phyloP scores from a whole-genome alignment of 1,284 basidiomycete genomes.

The Ganoderma multipileum region DNA sequence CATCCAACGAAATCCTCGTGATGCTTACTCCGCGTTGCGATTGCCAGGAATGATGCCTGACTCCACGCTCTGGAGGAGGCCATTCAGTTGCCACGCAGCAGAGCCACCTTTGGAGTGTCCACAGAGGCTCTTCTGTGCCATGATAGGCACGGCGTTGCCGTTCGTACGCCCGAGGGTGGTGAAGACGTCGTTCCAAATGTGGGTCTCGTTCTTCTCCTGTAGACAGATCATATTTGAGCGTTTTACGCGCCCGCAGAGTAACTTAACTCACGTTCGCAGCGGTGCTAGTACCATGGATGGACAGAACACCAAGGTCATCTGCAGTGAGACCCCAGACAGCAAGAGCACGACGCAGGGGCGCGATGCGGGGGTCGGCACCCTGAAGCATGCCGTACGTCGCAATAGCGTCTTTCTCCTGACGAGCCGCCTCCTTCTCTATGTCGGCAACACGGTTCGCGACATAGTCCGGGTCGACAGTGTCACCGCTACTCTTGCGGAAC shows the following conservation, averaged over 20 bases:
- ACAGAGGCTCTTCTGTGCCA: slow-evolving; percentile 96
- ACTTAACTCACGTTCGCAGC: slow-evolving; percentile 78
- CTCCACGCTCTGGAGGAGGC: slow-evolving; percentile 87
- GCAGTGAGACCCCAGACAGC: slow-evolving; percentile 96
- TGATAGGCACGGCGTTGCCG: slow-evolving; percentile 95
- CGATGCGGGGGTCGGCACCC: slow-evolving; percentile 83
- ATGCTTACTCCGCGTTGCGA: slow-evolving; percentile 87
- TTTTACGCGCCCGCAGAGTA: neutral
- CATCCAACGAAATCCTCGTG: neutral
- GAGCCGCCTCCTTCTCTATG: slow-evolving; percentile 88
- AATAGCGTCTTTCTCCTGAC: slow-evolving; percentile 91
- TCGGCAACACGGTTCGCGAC: slow-evolving; percentile 77
- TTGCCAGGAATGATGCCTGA: slow-evolving; percentile 96
- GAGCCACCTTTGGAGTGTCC: slow-evolving; percentile 98
- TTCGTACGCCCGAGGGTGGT: slow-evolving; percentile 86
- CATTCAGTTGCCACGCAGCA: slow-evolving; percentile 97
- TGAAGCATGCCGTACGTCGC: slow-evolving; percentile 95
- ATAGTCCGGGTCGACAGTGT: slow-evolving; percentile 69
- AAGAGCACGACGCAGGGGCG: slow-evolving; percentile 92
- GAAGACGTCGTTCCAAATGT: slow-evolving; percentile 96
- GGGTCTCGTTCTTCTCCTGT: slow-evolving; percentile 95
- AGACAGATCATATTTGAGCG: slow-evolving; percentile 20
- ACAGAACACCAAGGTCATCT: slow-evolving; percentile 90
- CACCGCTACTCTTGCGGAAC: slow-evolving; percentile 61
- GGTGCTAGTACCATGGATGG: slow-evolving; percentile 95